phyloP scores from a whole-genome alignment of 2,329 filamentous ascomycete species.

The Hypocreales sp. region DNA sequence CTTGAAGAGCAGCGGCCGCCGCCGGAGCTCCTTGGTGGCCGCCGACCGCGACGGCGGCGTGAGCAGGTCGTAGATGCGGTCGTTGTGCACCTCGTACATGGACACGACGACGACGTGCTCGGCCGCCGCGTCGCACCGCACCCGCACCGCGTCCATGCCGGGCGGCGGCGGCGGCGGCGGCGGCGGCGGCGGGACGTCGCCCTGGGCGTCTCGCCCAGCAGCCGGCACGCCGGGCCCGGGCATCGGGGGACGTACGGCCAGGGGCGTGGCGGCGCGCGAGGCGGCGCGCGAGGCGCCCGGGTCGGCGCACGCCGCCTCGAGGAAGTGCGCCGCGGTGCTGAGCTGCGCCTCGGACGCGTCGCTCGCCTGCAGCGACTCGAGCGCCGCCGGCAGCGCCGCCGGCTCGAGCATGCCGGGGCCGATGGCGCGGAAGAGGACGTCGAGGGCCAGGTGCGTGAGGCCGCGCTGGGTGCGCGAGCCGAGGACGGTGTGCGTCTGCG shows the following conservation, averaged over 20 bases:
- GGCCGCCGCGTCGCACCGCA: conserved; percentile 42
- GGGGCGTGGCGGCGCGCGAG: conserved; percentile 54
- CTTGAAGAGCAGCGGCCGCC: conserved; percentile 84
- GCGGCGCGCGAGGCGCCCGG: conserved; percentile 38
- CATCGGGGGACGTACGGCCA: conserved; percentile 44
- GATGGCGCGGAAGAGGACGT: conserved; percentile 76
- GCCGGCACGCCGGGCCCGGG: too few relatives aligned
- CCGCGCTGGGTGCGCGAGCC: conserved; percentile 78
- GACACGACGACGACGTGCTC: conserved; percentile 84
- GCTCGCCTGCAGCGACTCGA: conserved; percentile 59
- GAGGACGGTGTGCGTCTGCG: conserved; percentile 85
- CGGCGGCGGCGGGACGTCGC: conserved; percentile 24
- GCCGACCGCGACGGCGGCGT: conserved; percentile 44
- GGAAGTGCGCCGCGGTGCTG: conserved; percentile 56
- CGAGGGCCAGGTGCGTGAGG: conserved; percentile 79
- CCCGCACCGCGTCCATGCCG: conserved; percentile 53
- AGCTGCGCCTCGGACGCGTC: conserved; percentile 73
- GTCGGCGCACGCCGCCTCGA: conserved; percentile 67
- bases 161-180: conserved; percentile 60
- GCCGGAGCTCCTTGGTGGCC: conserved; percentile 51
- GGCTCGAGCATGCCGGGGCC: conserved; percentile 54
- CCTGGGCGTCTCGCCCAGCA: too few relatives aligned
- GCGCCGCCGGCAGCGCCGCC: conserved; percentile 39
- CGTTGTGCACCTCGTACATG: conserved; percentile 99
- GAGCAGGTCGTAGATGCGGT: conserved; percentile 89